Conservation (phyloP, 2,329 filamentous ascomycete genomes). For the Tympanopsis confertula region DNA sequence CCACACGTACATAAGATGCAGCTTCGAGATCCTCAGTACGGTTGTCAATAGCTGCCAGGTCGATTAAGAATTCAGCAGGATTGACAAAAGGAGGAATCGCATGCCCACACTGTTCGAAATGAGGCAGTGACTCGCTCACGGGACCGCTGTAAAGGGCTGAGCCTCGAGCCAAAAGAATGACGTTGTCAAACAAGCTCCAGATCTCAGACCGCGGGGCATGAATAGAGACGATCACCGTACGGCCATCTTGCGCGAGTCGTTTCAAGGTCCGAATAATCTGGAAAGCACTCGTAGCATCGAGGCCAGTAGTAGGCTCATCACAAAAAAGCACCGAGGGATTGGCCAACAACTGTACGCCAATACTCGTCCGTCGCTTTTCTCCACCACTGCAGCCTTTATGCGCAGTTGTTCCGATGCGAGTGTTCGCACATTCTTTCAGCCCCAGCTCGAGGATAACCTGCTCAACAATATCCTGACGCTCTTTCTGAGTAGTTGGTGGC, state of each 20-base stretch:
- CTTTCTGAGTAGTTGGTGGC: constrained; percentile 54
- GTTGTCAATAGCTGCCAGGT: no score
- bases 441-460: constrained; percentile 66
- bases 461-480: constrained; percentile 58
- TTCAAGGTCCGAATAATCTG: constrained; percentile 66
- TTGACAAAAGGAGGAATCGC: constrained; percentile 61
- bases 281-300: constrained; percentile 67
- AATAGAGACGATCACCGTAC: constrained; percentile 66
- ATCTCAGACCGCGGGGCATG: constrained; percentile 67
- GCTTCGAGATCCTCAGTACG: no score
- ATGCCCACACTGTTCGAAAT: constrained; percentile 49
- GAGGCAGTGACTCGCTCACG: constrained; percentile 49
- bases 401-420: constrained; percentile 59
- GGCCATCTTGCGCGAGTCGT: constrained; percentile 59
- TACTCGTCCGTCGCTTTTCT: constrained; percentile 67
- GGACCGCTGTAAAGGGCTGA: constrained; percentile 60
- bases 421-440: constrained; percentile 67
- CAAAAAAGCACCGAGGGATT: constrained; percentile 63
- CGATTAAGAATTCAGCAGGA: constrained; percentile 66
- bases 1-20: no score
- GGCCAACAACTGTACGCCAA: constrained; percentile 67
- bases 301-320: constrained; percentile 65
- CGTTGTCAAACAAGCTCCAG: constrained; percentile 59
- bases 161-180: constrained; percentile 61
- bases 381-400: constrained; percentile 72